Evolutionary conservation across 768 basidiomycete species (phyloP), one percentile per base, ranked within the genome.

Genomic region (Leccinum disarticulatum): DNA sequence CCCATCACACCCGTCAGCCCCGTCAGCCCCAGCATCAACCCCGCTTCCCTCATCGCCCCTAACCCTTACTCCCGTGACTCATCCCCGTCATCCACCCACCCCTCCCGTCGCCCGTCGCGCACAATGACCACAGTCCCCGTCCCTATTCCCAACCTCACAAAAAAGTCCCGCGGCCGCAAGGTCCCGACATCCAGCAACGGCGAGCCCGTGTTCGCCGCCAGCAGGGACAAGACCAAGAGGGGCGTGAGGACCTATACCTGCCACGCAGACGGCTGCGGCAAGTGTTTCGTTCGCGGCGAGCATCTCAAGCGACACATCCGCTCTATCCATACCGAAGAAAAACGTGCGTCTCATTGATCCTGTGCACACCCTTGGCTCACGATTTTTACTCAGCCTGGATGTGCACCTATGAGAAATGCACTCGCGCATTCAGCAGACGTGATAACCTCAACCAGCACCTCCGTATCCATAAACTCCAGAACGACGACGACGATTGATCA

Each of bases 301-400:
- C 92, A 94, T 72, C 76, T 95, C 58, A 91, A 92, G 74, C 77
- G 92, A 28, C 92, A 93, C 75, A 81, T 93, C 19, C 73, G 87
- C 59, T 87, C 86, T 56, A 87, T 94, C 52, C 91, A 94, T 72
- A 92, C 91, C 2, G 78, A 90, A 64, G 90, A 92, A 67, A 91
- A 89, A 79, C 88, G 91, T 93, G 64, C 74, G 90, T 80, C 1
- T n/a, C 9, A 8, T 1, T 15, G 27, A 4, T 4, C 4, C 6
- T 49, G 8, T 22, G 27, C 48, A 14, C 33, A 15, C 25, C 7
- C 14, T 35, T 28, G 27, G 28, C 52, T 55, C 19, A 55, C 55
- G 17, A 13, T 19, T 6, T 51, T 41, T 35, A 48, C 15, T 3
- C 61, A 77, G 77, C 76, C 8, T 64, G 67, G 55, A 54, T n/a